Evolutionary conservation across 768 basidiomycete species (phyloP), one percentile per base, ranked within the genome.

Genomic region (Russula brevipes): DNA sequence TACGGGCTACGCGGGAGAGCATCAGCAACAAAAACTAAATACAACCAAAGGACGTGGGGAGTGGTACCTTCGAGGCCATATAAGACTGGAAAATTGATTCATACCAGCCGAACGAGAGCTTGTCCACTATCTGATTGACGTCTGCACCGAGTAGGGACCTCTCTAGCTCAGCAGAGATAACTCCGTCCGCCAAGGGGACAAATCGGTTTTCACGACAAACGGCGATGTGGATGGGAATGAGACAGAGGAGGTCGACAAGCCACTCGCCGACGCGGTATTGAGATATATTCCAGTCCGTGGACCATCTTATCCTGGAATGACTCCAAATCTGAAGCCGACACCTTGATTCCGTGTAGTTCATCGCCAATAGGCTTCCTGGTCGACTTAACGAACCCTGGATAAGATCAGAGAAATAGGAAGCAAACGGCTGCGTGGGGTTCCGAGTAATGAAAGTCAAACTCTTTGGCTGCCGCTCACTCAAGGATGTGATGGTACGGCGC

Each of bases 141-240:
- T 84, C 82, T 0, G 85, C 85, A 3, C 85, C 86, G 2, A 87
- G 74, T 30, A 86, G 70, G 0, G 79, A 75, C 52, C 75, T 76
- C 17, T 59, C 58, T 5, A 59, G 5, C 3, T 59, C 77, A 0
- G 78, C 63, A 0, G 83, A 85, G 49, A 73, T 76, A 0, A 85
- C 75, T 76, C 61, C 61, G 3, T 63, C 24, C 5, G 56, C 56
- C 9, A 63, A 17, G 16, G 61, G 61, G 24, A 63, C 19, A 3
- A 63, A 53, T 10, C 36, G 42, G 16, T 63, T 57, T 9, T 63
- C 61, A 2, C 61, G 61, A 4, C 82, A 81, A 19, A 87, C 68
- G 0, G 85, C 86, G 39, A 86, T 76, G 33, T 87, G 85, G 30
- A 86, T 85, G 0, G 85, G 85, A 51, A 86, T 85, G 19, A 87